These are phyloP conservation scores for Pichia nanzhaoensis DNA, from an alignment of 805 yeast genomes.

Conservation along the genomic window DNA sequence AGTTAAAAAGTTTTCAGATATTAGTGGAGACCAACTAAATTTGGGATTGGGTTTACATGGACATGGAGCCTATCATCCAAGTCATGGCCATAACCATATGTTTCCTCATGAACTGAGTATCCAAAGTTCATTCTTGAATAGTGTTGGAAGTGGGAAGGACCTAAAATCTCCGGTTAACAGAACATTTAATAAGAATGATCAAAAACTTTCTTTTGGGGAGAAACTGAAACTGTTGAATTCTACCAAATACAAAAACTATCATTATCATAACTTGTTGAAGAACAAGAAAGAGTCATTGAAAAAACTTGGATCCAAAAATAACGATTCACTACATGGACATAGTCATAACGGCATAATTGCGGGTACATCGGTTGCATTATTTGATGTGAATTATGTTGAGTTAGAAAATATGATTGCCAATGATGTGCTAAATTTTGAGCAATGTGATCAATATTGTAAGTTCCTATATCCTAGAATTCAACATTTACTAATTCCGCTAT, in stretches of 20 bases:
- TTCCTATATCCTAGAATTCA: constrained; percentile 45
- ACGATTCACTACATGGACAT: constrained; percentile 1
- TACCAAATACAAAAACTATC: constrained; percentile 26
- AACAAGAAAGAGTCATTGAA: constrained; percentile 23
- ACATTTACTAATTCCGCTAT: constrained; percentile 39
- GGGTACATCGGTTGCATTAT: constrained; percentile 6
- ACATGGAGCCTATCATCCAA: neutral
- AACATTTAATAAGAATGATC: constrained; percentile 26
- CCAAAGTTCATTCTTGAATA: neutral
- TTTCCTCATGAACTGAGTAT: neutral
- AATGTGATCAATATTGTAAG: constrained; percentile 37
- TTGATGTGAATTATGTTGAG: constrained; percentile 11
- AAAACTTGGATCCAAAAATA: constrained; percentile 9
- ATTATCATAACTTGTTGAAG: constrained; percentile 24
- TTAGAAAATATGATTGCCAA: constrained; percentile 26
- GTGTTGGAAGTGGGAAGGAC: constrained; percentile 16
- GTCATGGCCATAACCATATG: neutral
- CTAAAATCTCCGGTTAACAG: constrained; percentile 26
- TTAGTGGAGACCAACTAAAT: constrained; percentile 3
- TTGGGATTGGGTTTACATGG: constrained; percentile 6
- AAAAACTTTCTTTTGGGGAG: constrained; percentile 18
- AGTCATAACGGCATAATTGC: neutral
- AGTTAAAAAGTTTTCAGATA: constrained; percentile 10
- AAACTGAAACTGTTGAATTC: constrained; percentile 11
- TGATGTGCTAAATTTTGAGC: constrained; percentile 26